Evolutionary conservation across 768 basidiomycete species (phyloP), one percentile per base, ranked within the genome.

Genomic region (Boletus rubescentipes): DNA sequence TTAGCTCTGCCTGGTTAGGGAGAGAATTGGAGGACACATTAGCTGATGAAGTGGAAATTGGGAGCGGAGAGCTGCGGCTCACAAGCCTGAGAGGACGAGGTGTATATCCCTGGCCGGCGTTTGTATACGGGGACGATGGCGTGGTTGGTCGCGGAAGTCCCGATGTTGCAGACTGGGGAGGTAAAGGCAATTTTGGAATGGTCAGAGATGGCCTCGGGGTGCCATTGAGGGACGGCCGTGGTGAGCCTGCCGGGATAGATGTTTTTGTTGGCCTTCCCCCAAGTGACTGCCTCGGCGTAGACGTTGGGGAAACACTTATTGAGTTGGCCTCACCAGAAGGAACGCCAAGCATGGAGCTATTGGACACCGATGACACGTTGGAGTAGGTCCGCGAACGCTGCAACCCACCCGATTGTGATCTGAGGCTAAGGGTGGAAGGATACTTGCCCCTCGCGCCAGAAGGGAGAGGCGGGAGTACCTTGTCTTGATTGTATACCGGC

Each of bases 371-470:
- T 41, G 57, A 72, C 14, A 58, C 50, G 69, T 18, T 78, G 36
- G 43, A 72, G 65, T 66, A 77, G 72, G 50, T 76, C 61, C 69
- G 65, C 7, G 67, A 57, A 60, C 73, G 63, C 29, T 54, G 64
- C 39, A 66, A 20, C 2, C 23, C 49, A 12, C 34, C 42, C 1
- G 44, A 15, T 12, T 46, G 60, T 2, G 61, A 54, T 2, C 51
- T 57, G 29, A 61, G 64, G 21, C 58, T 29, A 3, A 62, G 51
- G 23, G 49, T 35, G 23, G 61, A 61, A 9, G 68, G 56, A 40
- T 66, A 64, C 40, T 65, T 70, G 31, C 49, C 51, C 41, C 43
- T 61, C 4, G 3, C 12, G 2, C 21, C 5, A 0, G 54, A 20
- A 45, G 72, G 67, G n/a, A 73, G 60, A 30, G 72, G 69, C 0